phyloP scores from a whole-genome alignment of 2,329 filamentous ascomycete species.

The Fusarium sp. region DNA sequence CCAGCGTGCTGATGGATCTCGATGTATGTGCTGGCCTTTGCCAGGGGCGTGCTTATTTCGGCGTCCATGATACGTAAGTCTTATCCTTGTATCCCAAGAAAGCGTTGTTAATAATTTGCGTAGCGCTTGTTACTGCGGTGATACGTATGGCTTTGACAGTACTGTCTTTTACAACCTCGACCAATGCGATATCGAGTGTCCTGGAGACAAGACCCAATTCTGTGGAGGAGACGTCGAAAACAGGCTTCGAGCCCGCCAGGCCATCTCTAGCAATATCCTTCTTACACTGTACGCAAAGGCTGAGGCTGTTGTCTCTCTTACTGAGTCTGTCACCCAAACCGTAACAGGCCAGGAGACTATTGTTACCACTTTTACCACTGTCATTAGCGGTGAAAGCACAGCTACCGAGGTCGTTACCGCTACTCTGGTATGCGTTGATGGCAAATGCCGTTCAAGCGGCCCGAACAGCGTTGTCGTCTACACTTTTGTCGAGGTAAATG shows the following conservation, averaged over 20 bases:
- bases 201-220: conserved; percentile 29
- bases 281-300: not conserved
- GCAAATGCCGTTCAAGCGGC: not conserved
- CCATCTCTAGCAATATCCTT: not conserved
- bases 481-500: not conserved
- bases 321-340: not conserved
- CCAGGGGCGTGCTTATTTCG: conserved; percentile 38
- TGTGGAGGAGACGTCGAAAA: conserved; percentile 30
- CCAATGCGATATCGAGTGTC: conserved; percentile 29
- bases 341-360: not conserved
- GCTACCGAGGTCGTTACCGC: not conserved
- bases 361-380: not conserved
- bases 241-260: conserved; percentile 29
- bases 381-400: not conserved
- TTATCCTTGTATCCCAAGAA: rapidly evolving
- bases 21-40: conserved; percentile 42
- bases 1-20: conserved; percentile 31
- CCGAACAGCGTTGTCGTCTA: not conserved
- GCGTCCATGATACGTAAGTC: conserved; percentile 39
- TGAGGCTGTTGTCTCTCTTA: not conserved
- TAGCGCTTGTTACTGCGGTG: conserved; percentile 38
- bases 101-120: rapidly evolving
- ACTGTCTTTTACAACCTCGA: not conserved
- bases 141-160: not conserved
- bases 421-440: not conserved